Evolutionary conservation across 1,139 yeast genomes (phyloP).

Genomic region (Saccharomyces hybrid): DNA sequence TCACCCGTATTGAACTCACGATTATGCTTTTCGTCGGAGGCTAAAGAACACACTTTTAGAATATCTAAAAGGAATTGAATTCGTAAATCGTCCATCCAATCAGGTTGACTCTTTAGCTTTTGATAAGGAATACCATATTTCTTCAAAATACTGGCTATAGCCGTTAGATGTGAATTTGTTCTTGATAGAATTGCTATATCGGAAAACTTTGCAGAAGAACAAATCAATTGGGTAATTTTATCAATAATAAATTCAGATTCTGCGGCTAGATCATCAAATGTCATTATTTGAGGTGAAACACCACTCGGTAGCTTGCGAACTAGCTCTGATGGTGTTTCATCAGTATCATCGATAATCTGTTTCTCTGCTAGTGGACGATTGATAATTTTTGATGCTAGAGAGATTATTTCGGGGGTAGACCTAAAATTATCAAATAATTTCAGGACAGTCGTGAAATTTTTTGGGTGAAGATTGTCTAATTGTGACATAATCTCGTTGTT

Average conservation of each 20-base stretch:
- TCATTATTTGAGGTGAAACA: slow-evolving; percentile 14
- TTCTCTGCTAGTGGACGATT: neutral
- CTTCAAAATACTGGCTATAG: slow-evolving; percentile 37
- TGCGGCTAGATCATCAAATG: slow-evolving; percentile 14
- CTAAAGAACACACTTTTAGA: slow-evolving; percentile 34
- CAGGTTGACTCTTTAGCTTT: slow-evolving; percentile 42
- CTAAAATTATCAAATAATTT: slow-evolving; percentile 48
- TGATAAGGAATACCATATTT: slow-evolving; percentile 39
- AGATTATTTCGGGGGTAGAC: slow-evolving; percentile 48
- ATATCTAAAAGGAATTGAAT: slow-evolving; percentile 46
- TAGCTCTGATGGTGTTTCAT: slow-evolving; percentile 8
- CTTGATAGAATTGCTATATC: slow-evolving; percentile 52
- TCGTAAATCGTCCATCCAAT: slow-evolving; percentile 44
- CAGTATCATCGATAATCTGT: slow-evolving; percentile 1
- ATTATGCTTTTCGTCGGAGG: slow-evolving; percentile 8
- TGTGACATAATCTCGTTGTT: slow-evolving; percentile 31
- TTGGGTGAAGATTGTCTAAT: slow-evolving; percentile 16
- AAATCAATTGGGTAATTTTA: slow-evolving; percentile 21
- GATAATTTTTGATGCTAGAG: slow-evolving; percentile 32
- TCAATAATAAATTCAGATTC: slow-evolving; percentile 20
- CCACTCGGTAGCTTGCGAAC: slow-evolving; percentile 32
- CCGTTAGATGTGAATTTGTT: slow-evolving; percentile 48
- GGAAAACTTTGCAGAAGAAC: slow-evolving; percentile 23
- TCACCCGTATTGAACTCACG: slow-evolving; percentile 1
- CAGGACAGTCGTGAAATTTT: slow-evolving; percentile 26